Conservation (phyloP, 352 stramenopile genomes). For the Thalassiosira mediterranea region DNA sequence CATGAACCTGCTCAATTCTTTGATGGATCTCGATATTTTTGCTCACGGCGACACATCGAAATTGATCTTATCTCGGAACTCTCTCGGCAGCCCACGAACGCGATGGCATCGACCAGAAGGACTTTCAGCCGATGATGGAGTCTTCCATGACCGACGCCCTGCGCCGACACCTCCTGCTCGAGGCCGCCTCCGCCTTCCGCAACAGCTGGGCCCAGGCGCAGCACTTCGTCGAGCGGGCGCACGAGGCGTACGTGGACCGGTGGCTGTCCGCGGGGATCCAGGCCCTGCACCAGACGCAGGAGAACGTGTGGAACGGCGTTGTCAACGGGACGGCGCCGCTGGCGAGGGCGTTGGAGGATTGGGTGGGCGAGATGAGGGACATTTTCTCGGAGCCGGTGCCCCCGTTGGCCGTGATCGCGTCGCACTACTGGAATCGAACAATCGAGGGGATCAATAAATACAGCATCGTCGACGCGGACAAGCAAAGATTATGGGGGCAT, state of each 20-base stretch:
- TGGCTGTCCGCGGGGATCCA: slow-evolving; percentile 25
- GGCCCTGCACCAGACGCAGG: slow-evolving; percentile 32
- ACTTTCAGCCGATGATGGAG: slow-evolving; percentile 47
- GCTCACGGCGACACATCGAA: too few relatives aligned
- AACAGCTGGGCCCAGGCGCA: slow-evolving; percentile 43
- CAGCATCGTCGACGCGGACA: slow-evolving; percentile 1
- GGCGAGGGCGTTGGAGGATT: slow-evolving; percentile 23
- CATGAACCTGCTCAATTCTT: too few relatives aligned
- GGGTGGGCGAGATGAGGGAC: slow-evolving; percentile 36
- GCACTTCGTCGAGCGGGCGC: slow-evolving; percentile 33
- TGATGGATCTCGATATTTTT: too few relatives aligned
- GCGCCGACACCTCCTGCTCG: slow-evolving; percentile 29
- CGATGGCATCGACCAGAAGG: slow-evolving; percentile 40
- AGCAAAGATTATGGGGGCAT: slow-evolving; percentile 28
- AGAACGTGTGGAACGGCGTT: slow-evolving; percentile 38
- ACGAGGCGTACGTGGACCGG: slow-evolving; percentile 38
- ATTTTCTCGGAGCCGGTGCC: slow-evolving; percentile 24
- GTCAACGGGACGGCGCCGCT: slow-evolving; percentile 30
- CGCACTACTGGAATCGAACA: slow-evolving; percentile 41
- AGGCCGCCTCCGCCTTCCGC: slow-evolving; percentile 26
- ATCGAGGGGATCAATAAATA: slow-evolving; percentile 32
- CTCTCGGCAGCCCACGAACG: slow-evolving; percentile 22
- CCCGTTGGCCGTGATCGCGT: slow-evolving; percentile 26
- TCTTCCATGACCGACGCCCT: slow-evolving; percentile 26
- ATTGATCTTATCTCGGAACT: too few relatives aligned